Conservation (phyloP, 2,329 filamentous ascomycete genomes). For the Rhytidhysteron rufulum region DNA sequence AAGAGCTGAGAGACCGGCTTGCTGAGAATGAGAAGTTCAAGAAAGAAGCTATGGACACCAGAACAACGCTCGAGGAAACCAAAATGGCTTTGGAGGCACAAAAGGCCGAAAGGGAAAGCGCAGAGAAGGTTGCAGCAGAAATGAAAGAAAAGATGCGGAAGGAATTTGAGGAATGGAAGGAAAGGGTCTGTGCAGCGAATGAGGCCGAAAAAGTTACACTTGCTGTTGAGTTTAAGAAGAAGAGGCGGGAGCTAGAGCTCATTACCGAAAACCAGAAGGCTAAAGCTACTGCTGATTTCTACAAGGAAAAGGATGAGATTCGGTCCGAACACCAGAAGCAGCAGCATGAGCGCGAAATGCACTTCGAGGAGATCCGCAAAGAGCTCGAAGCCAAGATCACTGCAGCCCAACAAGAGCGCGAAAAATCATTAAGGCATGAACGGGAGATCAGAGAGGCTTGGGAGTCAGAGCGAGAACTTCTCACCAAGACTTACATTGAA, state of each 20-base stretch:
- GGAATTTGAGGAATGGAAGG: conserved; percentile 45
- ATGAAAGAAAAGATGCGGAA: conserved; percentile 29
- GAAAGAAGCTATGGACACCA: conserved; percentile 30
- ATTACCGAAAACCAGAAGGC: conserved; percentile 47
- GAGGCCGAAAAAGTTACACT: conserved; percentile 38
- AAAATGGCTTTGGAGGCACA: conserved; percentile 39
- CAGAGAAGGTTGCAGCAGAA: conserved; percentile 26
- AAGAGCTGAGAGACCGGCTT: conserved; percentile 48
- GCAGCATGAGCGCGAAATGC: conserved; percentile 39
- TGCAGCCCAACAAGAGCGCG: conserved; percentile 40
- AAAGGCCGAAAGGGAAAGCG: conserved; percentile 36
- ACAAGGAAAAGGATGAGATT: conserved; percentile 32
- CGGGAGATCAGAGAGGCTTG: conserved; percentile 46
- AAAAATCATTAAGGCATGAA: conserved; percentile 44
- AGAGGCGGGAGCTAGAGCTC: conserved; percentile 38
- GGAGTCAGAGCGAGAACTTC: conserved; percentile 38
- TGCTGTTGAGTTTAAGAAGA: conserved; percentile 37
- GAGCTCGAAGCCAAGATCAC: conserved; percentile 41
- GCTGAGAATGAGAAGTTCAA: conserved; percentile 43
- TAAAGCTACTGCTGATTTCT: conserved; percentile 36
- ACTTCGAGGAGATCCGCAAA: conserved; percentile 37
- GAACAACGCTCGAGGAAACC: conserved; percentile 25
- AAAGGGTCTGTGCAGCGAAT: conserved; percentile 27
- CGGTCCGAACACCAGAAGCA: conserved; percentile 28
- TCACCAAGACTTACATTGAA: conserved; percentile 41